Evolutionary conservation across 148 eudicot species (phyloP).

Genomic region (Rhododendron vialii): DNA sequence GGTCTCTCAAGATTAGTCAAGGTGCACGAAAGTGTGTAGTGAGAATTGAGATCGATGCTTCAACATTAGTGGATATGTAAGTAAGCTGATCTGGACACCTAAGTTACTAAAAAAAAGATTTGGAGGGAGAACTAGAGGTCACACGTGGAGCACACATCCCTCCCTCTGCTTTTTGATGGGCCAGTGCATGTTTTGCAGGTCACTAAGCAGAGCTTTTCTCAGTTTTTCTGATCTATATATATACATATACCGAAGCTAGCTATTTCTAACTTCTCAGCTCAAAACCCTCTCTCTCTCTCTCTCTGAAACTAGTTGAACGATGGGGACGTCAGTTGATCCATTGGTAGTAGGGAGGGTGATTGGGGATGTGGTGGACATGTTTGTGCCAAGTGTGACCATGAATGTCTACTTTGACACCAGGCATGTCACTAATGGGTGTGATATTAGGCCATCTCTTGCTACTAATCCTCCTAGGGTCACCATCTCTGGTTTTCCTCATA

Average conservation of each 20-base stretch:
- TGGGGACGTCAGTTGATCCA: constrained; percentile 45
- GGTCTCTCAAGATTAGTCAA: too few species aligned
- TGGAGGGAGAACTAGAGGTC: neutral
- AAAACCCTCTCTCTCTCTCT: neutral
- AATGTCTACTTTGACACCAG: constrained; percentile 30
- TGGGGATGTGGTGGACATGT: constrained; percentile 64
- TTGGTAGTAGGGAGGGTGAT: constrained; percentile 45
- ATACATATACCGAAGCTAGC: neutral
- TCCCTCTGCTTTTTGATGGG: constrained; percentile 2
- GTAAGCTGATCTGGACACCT: neutral
- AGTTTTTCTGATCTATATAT: neutral
- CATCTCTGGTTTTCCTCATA: constrained; percentile 32
- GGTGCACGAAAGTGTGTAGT: too few species aligned
- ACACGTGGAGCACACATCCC: constrained; percentile 4
- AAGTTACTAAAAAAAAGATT: too few species aligned
- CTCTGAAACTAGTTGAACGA: neutral
- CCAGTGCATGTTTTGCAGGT: constrained; percentile 4
- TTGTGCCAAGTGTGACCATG: constrained; percentile 40
- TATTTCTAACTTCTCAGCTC: neutral
- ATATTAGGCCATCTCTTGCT: constrained; percentile 44
- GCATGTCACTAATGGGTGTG: constrained; percentile 50
- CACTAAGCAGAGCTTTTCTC: neutral
- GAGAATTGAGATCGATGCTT: too few species aligned
- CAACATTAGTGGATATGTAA: neutral
- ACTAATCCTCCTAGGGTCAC: constrained; percentile 31